Percentiles rank a stretch among this genome's conserved stretches.
phyloP scores from a whole-genome alignment of 805 yeast genomes.

The Ogataea minuta region DNA sequence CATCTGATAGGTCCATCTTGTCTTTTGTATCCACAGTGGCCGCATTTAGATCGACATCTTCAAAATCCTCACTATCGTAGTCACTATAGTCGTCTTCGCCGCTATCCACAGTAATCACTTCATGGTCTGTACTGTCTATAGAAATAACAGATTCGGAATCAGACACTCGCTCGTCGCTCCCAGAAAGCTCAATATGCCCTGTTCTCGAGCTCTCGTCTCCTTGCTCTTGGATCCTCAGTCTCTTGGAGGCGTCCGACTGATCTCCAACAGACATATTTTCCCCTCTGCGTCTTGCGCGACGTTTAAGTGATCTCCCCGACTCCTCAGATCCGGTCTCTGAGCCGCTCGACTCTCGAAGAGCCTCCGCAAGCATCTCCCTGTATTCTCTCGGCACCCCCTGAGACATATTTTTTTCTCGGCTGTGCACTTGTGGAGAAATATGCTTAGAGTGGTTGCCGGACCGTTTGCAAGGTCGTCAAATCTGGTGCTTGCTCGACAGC shows the following conservation, averaged over 20 bases:
- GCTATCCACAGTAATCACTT: slow-evolving; percentile 3
- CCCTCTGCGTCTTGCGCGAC: slow-evolving; percentile 16
- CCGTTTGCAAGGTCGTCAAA: neutral
- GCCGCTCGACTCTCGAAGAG: slow-evolving; percentile 14
- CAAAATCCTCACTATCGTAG: slow-evolving; percentile 33
- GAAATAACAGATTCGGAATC: neutral
- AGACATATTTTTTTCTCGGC: slow-evolving; percentile 15
- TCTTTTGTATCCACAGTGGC: slow-evolving; percentile 5
- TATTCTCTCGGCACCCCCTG: slow-evolving; percentile 20
- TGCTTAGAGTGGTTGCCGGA: slow-evolving; percentile 2
- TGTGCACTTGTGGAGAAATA: slow-evolving; percentile 8
- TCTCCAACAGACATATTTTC: slow-evolving; percentile 5
- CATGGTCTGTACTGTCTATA: neutral
- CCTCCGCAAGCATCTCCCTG: slow-evolving; percentile 24
- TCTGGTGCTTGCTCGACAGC: neutral
- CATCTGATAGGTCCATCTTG: slow-evolving; percentile 1
- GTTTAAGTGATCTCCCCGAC: slow-evolving; percentile 24
- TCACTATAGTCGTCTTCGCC: slow-evolving; percentile 18
- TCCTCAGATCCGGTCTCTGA: slow-evolving; percentile 1
- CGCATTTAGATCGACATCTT: slow-evolving; percentile 36
- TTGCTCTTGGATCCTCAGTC: neutral
- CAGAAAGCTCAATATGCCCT: neutral
- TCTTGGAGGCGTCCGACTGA: neutral
- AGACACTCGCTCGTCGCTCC: neutral
- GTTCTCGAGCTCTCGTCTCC: neutral